Evolutionary conservation across 2,329 filamentous ascomycete species (phyloP).

Genomic region (Claviceps africana): DNA sequence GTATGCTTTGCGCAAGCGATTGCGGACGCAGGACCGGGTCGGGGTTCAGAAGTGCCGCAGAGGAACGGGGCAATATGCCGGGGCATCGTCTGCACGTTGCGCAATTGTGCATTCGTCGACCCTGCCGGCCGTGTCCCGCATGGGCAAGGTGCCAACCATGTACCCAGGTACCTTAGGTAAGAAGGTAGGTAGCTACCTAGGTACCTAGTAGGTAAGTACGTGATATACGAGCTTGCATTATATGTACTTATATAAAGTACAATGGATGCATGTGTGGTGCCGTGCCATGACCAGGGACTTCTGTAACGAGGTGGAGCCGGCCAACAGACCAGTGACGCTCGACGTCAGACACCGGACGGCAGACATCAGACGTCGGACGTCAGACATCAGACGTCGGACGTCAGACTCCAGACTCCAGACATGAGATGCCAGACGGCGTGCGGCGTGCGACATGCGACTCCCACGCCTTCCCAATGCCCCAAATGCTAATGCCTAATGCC

Average conservation of each 20-base stretch:
- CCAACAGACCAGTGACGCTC: too few relatives aligned
- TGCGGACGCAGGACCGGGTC: not conserved
- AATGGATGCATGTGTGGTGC: too few relatives aligned
- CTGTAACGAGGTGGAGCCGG: not conserved
- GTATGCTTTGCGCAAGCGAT: not conserved
- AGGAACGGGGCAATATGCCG: not conserved
- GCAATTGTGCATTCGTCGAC: not conserved
- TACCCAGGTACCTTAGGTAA: not conserved
- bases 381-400: too few relatives aligned
- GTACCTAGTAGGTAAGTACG: not conserved
- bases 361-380: too few relatives aligned
- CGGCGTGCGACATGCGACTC: too few relatives aligned
- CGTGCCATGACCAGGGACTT: too few relatives aligned
- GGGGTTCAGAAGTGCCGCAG: not conserved
- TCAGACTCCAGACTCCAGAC: too few relatives aligned
- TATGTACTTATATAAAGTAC: too few relatives aligned
- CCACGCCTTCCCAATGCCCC: not conserved
- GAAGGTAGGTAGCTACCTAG: not conserved
- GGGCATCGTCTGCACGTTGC: not conserved
- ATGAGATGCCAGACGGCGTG: not conserved
- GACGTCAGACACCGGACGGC: too few relatives aligned
- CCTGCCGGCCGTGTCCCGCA: not conserved
- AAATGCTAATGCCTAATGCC: too few relatives aligned
- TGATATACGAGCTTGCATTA: too few relatives aligned
- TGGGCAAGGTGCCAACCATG: too few relatives aligned